These are phyloP conservation scores for Waltergamsia citrina DNA, from an alignment of 2,329 filamentous ascomycete species.

Conservation along the genomic window DNA sequence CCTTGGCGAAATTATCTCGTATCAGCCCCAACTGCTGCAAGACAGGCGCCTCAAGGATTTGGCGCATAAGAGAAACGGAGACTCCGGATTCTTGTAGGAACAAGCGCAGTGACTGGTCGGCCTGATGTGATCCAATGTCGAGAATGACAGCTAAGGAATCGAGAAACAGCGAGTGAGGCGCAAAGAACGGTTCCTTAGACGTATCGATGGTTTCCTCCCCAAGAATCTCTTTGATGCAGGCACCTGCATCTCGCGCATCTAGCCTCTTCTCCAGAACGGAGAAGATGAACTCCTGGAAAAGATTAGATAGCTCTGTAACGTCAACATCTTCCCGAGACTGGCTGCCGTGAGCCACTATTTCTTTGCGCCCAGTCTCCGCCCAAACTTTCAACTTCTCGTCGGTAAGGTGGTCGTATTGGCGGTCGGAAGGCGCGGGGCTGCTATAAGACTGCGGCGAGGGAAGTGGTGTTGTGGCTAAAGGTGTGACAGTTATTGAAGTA, in stretches of 20 bases:
- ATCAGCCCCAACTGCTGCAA: conserved; percentile 72
- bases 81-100: conserved; percentile 68
- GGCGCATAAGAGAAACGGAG: conserved; percentile 62
- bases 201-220: conserved; percentile 23
- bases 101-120: conserved; percentile 44
- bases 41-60: conserved; percentile 70
- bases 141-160: conserved; percentile 74
- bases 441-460: conserved; percentile 14
- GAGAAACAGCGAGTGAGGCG: conserved; percentile 64
- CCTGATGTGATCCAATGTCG: conserved; percentile 33
- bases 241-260: conserved; percentile 58
- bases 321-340: conserved; percentile 61
- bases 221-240: conserved; percentile 65
- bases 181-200: conserved; percentile 29
- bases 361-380: conserved; percentile 55
- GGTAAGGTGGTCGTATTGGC: conserved; percentile 69
- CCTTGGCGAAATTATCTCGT: conserved; percentile 71
- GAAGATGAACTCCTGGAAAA: conserved; percentile 80
- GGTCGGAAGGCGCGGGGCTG: conserved; percentile 33
- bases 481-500: conserved; percentile 8
- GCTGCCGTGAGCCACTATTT: conserved; percentile 55
- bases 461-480: conserved; percentile 8
- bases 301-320: conserved; percentile 53
- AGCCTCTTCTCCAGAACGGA: conserved; percentile 63
- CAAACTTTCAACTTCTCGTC: conserved; percentile 59